Evolutionary conservation across 2,329 filamentous ascomycete species (phyloP), one percentile per base, ranked within the genome.

Genomic region (Blastomyces parvus): DNA sequence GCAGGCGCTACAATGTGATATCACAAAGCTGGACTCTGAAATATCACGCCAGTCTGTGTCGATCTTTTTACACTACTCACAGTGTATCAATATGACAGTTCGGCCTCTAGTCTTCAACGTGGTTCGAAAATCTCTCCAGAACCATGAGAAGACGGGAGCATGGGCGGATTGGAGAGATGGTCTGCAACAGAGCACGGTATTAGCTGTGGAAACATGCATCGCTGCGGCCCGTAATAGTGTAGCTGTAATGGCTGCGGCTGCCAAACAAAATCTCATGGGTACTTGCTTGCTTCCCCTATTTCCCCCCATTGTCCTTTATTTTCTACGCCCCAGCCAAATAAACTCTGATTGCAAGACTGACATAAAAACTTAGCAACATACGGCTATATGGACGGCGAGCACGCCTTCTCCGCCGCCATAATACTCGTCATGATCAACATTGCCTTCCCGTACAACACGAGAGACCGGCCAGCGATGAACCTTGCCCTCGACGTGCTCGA

Each of bases 71-170:
- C 82, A 84, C 66, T 84, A 83, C 66, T 83, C 83, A 64, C 82
- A 83, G 53, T 84, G 82, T 68, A 79, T 84, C 67, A 83, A 83
- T 66, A 84, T 84, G 81, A 82, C 82, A 0, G 80, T 78, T 0
- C 74, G 82, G 4, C 82, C 82, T 0, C 71, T 84, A 30, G 74
- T 84, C 0, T 83, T 83, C 64, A 78, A 83, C 65, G 78, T 84
- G 2, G 80, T 83, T 8, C 79, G 82, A 68, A 76, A 76, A 53
- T 77, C 81, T 3, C 72, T 83, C 0, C 73, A 77, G 58, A 69
- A 72, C 25, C 70, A 14, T 71, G 71, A 13, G 73, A 74, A 13
- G 72, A 76, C 30, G 11, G 60, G 44, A 33, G 42, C 36, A 50
- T 61, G 25, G 60, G 67, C 69, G 5, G 77, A 79, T 64, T 83